A percentile compares a stretch with the other conserved stretches of the same genome.
These are phyloP conservation scores for Suillus alpinus DNA, from an alignment of 768 basidiomycete genomes.

Conservation along the genomic window DNA sequence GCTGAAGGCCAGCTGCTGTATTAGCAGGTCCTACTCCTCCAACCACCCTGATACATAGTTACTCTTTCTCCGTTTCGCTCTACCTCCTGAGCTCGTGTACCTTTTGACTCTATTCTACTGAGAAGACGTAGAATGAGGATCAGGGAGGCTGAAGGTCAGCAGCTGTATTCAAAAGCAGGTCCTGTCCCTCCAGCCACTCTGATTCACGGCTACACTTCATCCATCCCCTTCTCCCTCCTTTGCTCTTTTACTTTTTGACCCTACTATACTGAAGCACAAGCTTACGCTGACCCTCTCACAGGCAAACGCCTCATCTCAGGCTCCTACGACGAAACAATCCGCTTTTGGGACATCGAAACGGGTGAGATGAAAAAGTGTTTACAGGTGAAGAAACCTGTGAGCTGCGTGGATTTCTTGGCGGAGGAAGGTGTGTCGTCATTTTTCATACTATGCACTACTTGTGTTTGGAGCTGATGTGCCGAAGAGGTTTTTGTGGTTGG, in stretches of 20 bases:
- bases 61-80: neutral
- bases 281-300: conserved; percentile 5
- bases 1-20: neutral
- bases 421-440: conserved; percentile 60
- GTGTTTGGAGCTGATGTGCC: conserved; percentile 5
- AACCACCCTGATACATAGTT: neutral
- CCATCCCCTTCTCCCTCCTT: neutral
- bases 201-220: neutral
- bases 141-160: neutral
- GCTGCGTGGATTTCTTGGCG: conserved; percentile 82
- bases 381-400: conserved; percentile 85
- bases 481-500: conserved; percentile 88
- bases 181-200: neutral
- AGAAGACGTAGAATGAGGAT: neutral
- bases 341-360: conserved; percentile 84
- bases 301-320: conserved; percentile 85
- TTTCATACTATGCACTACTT: neutral
- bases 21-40: neutral
- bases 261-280: neutral
- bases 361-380: conserved; percentile 72
- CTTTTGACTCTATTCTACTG: neutral
- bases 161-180: neutral
- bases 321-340: conserved; percentile 88
- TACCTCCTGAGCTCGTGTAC: neutral
- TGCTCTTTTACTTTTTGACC: neutral